These are phyloP conservation scores for Pelargonium nanum DNA, from an alignment of 345 rosid genomes.

Conservation along the genomic window DNA sequence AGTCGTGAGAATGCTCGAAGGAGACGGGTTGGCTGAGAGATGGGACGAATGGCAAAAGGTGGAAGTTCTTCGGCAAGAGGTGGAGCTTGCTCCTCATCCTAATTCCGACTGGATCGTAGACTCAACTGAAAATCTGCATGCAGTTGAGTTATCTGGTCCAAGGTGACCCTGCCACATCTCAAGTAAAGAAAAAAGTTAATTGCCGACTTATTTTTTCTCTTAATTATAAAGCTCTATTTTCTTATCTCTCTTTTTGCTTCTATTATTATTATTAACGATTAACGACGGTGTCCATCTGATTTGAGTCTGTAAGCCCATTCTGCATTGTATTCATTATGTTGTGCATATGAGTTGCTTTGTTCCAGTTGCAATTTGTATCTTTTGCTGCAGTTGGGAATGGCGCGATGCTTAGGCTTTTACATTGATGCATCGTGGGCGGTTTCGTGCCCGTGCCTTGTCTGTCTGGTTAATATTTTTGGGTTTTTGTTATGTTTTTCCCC, in stretches of 20 bases:
- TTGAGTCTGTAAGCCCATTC: conserved; percentile 24
- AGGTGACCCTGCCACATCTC: conserved; percentile 37
- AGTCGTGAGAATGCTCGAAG: conserved; percentile 93
- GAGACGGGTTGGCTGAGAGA: conserved; percentile 78
- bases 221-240: conserved; percentile 3
- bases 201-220: conserved; percentile 12
- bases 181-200: conserved; percentile 21
- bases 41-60: conserved; percentile 99
- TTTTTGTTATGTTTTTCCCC: too few species aligned
- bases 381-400: conserved; percentile 1
- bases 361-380: conserved; percentile 27
- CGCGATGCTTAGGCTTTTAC: too few species aligned
- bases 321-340: conserved; percentile 42
- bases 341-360: conserved; percentile 39
- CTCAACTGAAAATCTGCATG: conserved; percentile 86
- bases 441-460: too few species aligned
- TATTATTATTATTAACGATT: too few species aligned
- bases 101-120: conserved; percentile 80
- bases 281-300: conserved; percentile 23
- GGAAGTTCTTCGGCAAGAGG: conserved; percentile 80
- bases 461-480: too few species aligned
- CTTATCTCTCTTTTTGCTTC: neutral
- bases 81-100: conserved; percentile 61
- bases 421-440: too few species aligned
- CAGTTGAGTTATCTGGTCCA: conserved; percentile 92